Base-by-base conservation (phyloP, 1,139 yeast species). In the Eremothecium cymbalariae region DNA sequence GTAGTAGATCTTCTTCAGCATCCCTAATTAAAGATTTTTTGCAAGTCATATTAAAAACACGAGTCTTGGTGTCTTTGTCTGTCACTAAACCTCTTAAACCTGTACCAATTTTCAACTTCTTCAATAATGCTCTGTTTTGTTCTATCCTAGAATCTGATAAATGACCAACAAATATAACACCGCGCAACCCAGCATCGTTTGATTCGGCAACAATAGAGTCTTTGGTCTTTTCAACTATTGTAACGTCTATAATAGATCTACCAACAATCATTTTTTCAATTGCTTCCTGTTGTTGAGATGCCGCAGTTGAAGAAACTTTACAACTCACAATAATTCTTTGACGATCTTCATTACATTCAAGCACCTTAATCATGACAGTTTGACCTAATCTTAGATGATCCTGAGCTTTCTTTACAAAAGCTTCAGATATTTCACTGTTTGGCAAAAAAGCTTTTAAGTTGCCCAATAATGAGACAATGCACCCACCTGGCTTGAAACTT, bases 371-470 rank as follows among this genome's bases (percentile, higher is more conserved):
- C 21, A 68, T 65, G 28, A 90, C 79, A 4, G 95, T 80, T 62
- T 90, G 98, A 3, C 95, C 95, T 16, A 83, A 53, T 45, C 75
- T 76, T 50, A 88, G 70, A 57, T 79, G 81, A 44, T 86, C 94
- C 47, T 72, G 74, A 13, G 95, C 86, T 36, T 75, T 74, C 38
- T 68, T 68, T 31, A 86, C 90, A 55, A 73, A 83, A 2, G 95
- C 79, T 60, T 90, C 97, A 35, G 94, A 81, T 48, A 90, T 83
- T 62, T 90, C 97, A 38, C 77, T 67, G 44, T 78, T 75, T 25
- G 97, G 97, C 44, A 90, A 65, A 55, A 75, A 88, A 1, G 90
- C 98, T 47, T 70, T 72, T 28, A 83, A 62, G 35, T 70, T 68
- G 39, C 94, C 94, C 54, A 85, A 86, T 52, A 90, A 86, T 18